These are phyloP conservation scores for Eutrema heterophyllum DNA, from an alignment of 345 rosid genomes.

Conservation along the genomic window DNA sequence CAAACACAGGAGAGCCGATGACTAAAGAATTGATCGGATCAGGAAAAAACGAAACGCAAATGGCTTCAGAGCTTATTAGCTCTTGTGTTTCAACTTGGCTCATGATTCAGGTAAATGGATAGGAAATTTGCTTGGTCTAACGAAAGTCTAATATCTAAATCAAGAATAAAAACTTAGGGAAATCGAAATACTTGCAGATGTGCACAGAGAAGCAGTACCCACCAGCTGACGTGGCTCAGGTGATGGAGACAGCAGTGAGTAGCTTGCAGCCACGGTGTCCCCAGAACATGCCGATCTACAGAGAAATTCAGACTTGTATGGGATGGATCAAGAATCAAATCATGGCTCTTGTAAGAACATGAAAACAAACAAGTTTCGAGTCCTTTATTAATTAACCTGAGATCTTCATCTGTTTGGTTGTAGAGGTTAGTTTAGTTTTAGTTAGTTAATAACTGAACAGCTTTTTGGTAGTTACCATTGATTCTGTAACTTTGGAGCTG, in stretches of 20 bases:
- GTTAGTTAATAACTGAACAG: slow-evolving; percentile 22
- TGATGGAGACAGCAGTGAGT: slow-evolving; percentile 72
- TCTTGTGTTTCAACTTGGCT: slow-evolving; percentile 80
- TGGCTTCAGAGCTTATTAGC: slow-evolving; percentile 67
- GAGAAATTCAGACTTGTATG: slow-evolving; percentile 86
- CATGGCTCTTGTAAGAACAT: slow-evolving; percentile 67
- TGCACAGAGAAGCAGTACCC: slow-evolving; percentile 81
- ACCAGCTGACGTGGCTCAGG: slow-evolving; percentile 83
- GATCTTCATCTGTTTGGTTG: neutral
- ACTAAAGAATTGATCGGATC: slow-evolving; percentile 14
- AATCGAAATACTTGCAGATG: slow-evolving; percentile 24
- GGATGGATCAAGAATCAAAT: slow-evolving; percentile 90
- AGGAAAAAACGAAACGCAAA: slow-evolving; percentile 35
- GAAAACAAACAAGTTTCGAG: neutral
- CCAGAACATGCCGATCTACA: slow-evolving; percentile 70
- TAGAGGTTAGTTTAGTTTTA: slow-evolving; percentile 10
- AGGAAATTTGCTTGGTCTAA: neutral
- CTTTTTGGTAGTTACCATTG: neutral
- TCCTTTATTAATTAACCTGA: neutral
- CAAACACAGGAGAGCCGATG: slow-evolving; percentile 33
- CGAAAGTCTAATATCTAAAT: neutral
- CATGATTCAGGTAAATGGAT: slow-evolving; percentile 69
- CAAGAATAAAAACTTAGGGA: neutral
- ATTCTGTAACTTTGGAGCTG: slow-evolving; percentile 10
- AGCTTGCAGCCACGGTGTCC: slow-evolving; percentile 74